Evolutionary conservation across 2,329 filamentous ascomycete genomes (phyloP).

Genomic region (Davidsoniella virescens): DNA sequence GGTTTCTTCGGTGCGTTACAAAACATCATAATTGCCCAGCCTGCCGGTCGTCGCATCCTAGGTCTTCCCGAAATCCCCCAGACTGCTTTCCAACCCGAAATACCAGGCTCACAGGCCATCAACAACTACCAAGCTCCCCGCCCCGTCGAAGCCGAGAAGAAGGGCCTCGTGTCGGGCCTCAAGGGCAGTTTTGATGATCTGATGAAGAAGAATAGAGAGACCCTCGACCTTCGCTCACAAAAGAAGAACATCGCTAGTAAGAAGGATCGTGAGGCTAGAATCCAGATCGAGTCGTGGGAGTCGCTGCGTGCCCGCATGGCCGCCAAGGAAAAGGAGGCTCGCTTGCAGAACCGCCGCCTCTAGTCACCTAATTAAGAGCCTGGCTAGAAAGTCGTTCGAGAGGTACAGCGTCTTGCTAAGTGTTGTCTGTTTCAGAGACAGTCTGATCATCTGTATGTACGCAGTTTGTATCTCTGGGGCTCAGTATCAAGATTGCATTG

Average conservation of each 20-base stretch:
- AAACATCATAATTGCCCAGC: constrained; percentile 24
- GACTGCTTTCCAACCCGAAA: constrained; percentile 13
- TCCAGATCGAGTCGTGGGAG: constrained; percentile 18
- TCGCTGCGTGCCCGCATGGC: constrained; percentile 16
- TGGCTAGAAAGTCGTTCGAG: background rate
- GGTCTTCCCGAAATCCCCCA: constrained; percentile 21
- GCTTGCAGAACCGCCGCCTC: constrained; percentile 15
- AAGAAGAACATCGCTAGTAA: constrained; percentile 23
- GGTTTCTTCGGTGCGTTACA: constrained; percentile 21
- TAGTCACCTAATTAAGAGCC: background rate
- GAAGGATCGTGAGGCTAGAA: constrained; percentile 22
- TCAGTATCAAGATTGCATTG: too few species aligned
- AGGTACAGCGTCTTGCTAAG: too few species aligned
- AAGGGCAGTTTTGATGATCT: constrained; percentile 24
- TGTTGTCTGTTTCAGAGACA: too few species aligned
- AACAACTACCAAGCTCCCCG: constrained; percentile 23
- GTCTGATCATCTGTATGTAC: too few species aligned
- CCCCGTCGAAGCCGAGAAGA: constrained; percentile 14
- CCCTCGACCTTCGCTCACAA: constrained; percentile 21
- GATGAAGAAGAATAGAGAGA: constrained; percentile 21
- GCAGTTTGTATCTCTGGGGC: too few species aligned
- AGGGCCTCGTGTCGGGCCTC: constrained; percentile 21
- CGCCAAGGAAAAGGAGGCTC: constrained; percentile 26
- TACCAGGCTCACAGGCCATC: background rate
- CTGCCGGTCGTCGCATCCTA: constrained; percentile 23